A percentile compares a stretch with the other conserved stretches of the same genome.
Conservation (phyloP, 345 rosid species). For the Camelina hispida region DNA sequence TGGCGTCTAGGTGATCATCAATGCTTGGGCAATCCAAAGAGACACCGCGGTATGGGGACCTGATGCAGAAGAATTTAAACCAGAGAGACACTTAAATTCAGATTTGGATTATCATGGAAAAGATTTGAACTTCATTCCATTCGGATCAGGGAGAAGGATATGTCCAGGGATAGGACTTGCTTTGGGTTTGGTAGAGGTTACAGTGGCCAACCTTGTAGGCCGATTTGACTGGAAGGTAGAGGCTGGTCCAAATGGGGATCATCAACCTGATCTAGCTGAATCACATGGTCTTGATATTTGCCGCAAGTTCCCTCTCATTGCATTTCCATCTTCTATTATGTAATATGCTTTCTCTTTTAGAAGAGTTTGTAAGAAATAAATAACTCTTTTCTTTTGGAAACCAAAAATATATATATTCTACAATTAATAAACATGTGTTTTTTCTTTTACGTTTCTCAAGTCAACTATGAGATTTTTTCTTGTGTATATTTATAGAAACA, state of each 20-base stretch:
- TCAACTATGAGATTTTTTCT: no score
- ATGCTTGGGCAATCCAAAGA: slow-evolving; percentile 48
- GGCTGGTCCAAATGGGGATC: slow-evolving; percentile 13
- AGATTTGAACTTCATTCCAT: slow-evolving; percentile 34
- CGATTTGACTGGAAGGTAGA: slow-evolving; percentile 28
- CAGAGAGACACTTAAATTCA: slow-evolving; percentile 40
- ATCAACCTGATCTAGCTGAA: slow-evolving; percentile 32
- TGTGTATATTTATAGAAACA: no score
- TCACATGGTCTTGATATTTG: slow-evolving; percentile 23
- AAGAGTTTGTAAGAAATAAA: background rate
- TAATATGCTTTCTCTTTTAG: background rate
- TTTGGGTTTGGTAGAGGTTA: slow-evolving; percentile 20
- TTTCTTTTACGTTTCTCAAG: no score
- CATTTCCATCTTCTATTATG: slow-evolving; percentile 13
- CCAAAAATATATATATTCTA: no score
- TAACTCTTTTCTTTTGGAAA: background rate
- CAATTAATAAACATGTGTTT: no score
- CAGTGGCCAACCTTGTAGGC: slow-evolving; percentile 33
- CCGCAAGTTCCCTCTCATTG: slow-evolving; percentile 30
- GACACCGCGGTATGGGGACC: slow-evolving; percentile 53
- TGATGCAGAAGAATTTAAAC: slow-evolving; percentile 54
- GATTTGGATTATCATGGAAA: slow-evolving; percentile 19
- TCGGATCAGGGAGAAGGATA: slow-evolving; percentile 37
- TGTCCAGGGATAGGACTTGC: slow-evolving; percentile 31
- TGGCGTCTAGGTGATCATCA: slow-evolving; percentile 31